A percentile compares a stretch with the other conserved stretches of the same genome.
phyloP scores from a whole-genome alignment of 441 rosid species.

The Gossypium schwendimanii region DNA sequence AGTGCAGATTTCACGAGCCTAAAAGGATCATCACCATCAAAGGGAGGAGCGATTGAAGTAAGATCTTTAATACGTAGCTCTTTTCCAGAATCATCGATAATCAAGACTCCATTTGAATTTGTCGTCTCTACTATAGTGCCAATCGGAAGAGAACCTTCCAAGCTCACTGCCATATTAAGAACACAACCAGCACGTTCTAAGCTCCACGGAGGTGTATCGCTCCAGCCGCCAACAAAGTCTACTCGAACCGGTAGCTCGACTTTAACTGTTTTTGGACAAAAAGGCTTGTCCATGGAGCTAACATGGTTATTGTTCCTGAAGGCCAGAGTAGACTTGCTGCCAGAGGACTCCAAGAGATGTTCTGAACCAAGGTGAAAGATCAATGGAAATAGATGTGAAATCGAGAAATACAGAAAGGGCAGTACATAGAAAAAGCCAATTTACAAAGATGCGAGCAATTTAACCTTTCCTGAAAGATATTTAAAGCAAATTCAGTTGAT shows the following conservation, averaged over 20 bases:
- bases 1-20: conserved; percentile 84
- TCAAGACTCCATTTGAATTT: conserved; percentile 42
- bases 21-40: conserved; percentile 53
- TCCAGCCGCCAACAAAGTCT: conserved; percentile 97
- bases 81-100: conserved; percentile 68
- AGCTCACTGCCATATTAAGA: conserved; percentile 77
- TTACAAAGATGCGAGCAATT: not conserved
- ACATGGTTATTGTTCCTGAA: conserved; percentile 20
- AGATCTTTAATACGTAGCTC: conserved; percentile 41
- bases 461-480: not conserved
- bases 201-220: conserved; percentile 98
- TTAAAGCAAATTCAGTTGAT: not conserved
- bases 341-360: conserved; percentile 46
- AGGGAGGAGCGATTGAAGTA: conserved; percentile 52
- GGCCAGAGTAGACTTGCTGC: conserved; percentile 19
- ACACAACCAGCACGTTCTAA: conserved; percentile 90
- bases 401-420: not conserved
- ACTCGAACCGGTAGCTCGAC: conserved; percentile 88
- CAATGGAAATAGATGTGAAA: not conserved
- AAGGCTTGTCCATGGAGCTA: conserved; percentile 23
- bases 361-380: conserved; percentile 28
- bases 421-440: not conserved
- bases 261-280: conserved; percentile 42
- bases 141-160: conserved; percentile 82
- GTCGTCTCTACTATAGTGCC: conserved; percentile 74